Percentiles rank a stretch among this genome's conserved stretches.
Conservation (phyloP, 176 grass and related monocot genomes). For the Oryza brachyantha region DNA sequence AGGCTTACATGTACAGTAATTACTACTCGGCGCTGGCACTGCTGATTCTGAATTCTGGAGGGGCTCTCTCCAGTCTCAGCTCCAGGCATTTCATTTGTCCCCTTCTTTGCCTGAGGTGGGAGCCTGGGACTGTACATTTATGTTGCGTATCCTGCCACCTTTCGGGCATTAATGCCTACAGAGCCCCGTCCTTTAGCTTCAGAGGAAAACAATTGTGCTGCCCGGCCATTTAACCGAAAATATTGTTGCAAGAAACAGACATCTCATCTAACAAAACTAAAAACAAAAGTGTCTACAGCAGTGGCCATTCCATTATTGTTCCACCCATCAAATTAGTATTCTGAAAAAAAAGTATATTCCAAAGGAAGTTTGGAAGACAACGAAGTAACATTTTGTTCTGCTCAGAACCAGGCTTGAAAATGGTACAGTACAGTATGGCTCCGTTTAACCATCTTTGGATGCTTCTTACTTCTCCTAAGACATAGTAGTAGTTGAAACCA, state of each 20-base stretch:
- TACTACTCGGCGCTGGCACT: not conserved
- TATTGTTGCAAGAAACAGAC: conserved; percentile 24
- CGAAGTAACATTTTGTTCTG: not conserved
- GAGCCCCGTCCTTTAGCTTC: not conserved
- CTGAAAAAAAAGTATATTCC: no score
- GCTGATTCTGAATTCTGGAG: conserved; percentile 16
- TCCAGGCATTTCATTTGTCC: conserved; percentile 33
- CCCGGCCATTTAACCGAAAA: conserved; percentile 1
- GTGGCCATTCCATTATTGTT: conserved; percentile 11
- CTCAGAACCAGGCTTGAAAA: not conserved
- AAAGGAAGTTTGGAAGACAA: not conserved
- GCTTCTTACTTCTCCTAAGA: not conserved
- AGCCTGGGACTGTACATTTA: not conserved
- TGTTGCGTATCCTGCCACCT: not conserved
- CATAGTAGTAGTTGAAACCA: not conserved
- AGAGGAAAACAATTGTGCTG: conserved; percentile 25
- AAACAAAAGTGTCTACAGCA: not conserved
- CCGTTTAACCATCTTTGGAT: not conserved
- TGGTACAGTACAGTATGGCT: not conserved
- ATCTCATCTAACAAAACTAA: conserved; percentile 31
- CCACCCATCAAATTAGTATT: not conserved
- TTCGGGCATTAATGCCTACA: not conserved
- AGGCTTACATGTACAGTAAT: conserved; percentile 6
- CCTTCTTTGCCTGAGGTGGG: conserved; percentile 7
- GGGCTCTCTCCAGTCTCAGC: not conserved